A percentile compares a stretch with the other conserved stretches of the same genome.
phyloP scores from a whole-genome alignment of 139 green algal species.

The Chlorella sorokiniana region DNA sequence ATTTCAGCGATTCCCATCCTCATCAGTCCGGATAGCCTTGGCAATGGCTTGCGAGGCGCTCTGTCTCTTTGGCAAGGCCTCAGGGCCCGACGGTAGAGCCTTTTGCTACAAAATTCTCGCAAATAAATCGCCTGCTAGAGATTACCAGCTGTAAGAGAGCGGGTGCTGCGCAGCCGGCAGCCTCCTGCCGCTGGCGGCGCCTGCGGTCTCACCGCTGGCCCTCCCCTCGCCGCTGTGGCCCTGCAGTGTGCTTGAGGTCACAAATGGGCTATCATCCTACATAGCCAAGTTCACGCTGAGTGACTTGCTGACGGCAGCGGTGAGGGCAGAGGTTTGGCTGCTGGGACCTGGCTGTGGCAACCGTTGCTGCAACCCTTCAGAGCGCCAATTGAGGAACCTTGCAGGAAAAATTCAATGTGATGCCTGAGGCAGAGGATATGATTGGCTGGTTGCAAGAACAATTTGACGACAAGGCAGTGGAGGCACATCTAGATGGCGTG shows the following conservation, averaged over 20 bases:
- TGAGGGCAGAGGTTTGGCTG: not conserved
- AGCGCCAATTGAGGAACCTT: not conserved
- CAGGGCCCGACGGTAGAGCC: not conserved
- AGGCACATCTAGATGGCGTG: not conserved
- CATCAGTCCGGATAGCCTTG: too few relatives aligned
- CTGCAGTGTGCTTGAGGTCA: conserved; percentile 4
- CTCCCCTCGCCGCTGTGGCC: not conserved
- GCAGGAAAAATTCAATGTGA: conserved; percentile 2
- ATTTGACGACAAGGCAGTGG: not conserved
- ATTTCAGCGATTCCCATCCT: too few relatives aligned
- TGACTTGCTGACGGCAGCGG: not conserved
- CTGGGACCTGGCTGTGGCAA: too few relatives aligned
- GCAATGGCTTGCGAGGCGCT: not conserved
- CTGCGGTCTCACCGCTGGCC: not conserved
- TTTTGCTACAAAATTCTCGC: not conserved
- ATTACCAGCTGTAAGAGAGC: not conserved
- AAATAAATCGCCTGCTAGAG: not conserved
- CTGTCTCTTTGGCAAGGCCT: not conserved
- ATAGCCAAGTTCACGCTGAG: not conserved
- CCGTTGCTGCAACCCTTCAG: not conserved
- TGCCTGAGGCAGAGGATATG: not conserved
- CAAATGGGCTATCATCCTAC: not conserved
- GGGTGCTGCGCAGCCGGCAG: not conserved
- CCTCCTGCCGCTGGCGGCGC: not conserved
- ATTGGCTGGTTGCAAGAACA: not conserved